Base-by-base conservation (phyloP, 106 monocot genomes). In the Acorus gramineus region DNA sequence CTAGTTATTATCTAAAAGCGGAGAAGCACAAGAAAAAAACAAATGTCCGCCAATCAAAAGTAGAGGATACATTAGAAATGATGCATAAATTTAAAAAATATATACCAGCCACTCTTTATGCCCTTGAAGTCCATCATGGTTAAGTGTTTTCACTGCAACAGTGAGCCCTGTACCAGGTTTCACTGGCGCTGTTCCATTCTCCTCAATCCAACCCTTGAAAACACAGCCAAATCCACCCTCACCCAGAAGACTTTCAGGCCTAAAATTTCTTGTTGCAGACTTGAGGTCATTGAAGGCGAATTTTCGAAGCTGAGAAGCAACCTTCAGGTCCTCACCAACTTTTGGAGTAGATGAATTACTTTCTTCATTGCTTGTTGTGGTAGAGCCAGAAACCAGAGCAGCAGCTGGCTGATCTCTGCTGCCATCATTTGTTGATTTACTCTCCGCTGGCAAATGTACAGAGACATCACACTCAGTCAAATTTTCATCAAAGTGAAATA, bases 221-320 rank as follows among this genome's bases (percentile, higher is more conserved):
- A 87, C 86, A 72, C 86, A 77, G 42, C 86, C 86, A 69, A 87
- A 87, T n/a, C 86, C 86, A 46, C 86, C 86, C 61, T 87, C 86
- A 50, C 86, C 86, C 53, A 87, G 77, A 51, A 87, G 82, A 68
- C 77, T 77, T 55, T 87, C 86, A 44, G 86, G 86, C 55, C 82
- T 77, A 47, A 87, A 87, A 56, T 87, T 87, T 61, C 86, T 74
- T n/a, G 86, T 80, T 9, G 86, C 86, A 65, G 70, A 82, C 56
- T 77, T 87, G n/a, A 87, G 79, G 46, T 87, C 86, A 53, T 69
- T 71, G 64, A 87, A 87, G 49, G 71, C 60, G 66, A 87, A 87
- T 45, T 83, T 87, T 52, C 79, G 59, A 52, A 87, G 68, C 44
- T 80, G 86, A 11, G 82, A 83, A 71, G 86, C 82, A 59, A 82